Percentiles rank a stretch among this genome's conserved stretches.
Conservation (phyloP, 139 green algal genomes). For the Haematococcus lacustris region DNA sequence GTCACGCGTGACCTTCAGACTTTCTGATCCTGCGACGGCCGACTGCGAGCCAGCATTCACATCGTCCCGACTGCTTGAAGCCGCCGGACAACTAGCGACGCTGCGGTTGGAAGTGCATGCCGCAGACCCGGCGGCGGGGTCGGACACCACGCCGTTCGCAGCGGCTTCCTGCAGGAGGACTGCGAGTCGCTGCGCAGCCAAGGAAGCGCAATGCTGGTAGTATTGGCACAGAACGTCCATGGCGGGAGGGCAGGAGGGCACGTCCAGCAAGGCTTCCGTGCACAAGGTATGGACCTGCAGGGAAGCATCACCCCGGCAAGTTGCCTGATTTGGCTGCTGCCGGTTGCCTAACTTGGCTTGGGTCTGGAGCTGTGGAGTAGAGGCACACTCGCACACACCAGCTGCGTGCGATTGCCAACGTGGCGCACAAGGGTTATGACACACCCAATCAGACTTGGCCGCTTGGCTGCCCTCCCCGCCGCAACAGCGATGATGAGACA, state of each 20-base stretch:
- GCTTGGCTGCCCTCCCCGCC: not conserved
- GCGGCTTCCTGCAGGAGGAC: not conserved
- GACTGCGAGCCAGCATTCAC: no score
- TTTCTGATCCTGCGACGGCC: no score
- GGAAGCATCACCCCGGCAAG: not conserved
- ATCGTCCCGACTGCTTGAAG: not conserved
- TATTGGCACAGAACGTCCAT: constrained; percentile 36
- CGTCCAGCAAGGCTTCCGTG: constrained; percentile 29
- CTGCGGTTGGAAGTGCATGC: not conserved
- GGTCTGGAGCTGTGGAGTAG: not conserved
- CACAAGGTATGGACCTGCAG: constrained; percentile 35
- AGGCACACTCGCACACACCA: not conserved
- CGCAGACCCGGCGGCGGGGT: not conserved
- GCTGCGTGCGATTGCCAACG: not conserved
- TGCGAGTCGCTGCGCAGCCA: not conserved
- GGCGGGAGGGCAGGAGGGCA: constrained; percentile 36
- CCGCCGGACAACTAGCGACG: not conserved
- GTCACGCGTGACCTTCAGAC: not conserved
- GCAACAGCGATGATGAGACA: not conserved
- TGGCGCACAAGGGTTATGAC: not conserved
- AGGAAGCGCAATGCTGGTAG: constrained; percentile 8
- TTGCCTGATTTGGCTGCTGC: not conserved
- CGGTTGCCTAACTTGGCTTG: no score
- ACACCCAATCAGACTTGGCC: not conserved
- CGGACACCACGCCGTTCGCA: not conserved